A percentile compares a stretch with the other conserved stretches of the same genome.
Conservation (phyloP, 2,329 filamentous ascomycete species). For the Fusarium praegraminearum region DNA sequence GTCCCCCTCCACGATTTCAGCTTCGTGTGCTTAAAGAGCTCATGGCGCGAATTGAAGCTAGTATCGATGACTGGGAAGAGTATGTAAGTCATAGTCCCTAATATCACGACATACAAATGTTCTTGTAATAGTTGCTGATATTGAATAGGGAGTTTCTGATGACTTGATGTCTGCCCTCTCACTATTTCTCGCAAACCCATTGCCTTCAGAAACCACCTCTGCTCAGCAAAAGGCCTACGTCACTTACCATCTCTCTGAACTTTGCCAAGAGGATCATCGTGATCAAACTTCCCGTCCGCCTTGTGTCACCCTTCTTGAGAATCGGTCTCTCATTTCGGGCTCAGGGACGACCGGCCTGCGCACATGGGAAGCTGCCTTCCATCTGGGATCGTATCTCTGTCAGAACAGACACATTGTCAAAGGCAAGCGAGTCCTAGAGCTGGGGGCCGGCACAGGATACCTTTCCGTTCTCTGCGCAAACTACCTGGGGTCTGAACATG, state of each 20-base stretch:
- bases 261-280: conserved; percentile 28
- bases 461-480: conserved; percentile 80
- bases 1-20: conserved; percentile 77
- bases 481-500: conserved; percentile 68
- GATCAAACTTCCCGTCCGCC: neutral
- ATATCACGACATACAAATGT: neutral
- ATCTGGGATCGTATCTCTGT: conserved; percentile 77
- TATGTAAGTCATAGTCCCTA: conserved; percentile 73
- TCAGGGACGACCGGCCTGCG: conserved; percentile 80
- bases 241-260: conserved; percentile 70
- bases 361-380: conserved; percentile 85
- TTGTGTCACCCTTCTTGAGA: conserved; percentile 74
- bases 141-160: conserved; percentile 81
- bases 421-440: conserved; percentile 73
- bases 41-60: conserved; percentile 75
- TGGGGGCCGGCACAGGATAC: conserved; percentile 83
- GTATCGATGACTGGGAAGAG: conserved; percentile 84
- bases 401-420: conserved; percentile 58
- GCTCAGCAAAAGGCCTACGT: conserved; percentile 81
- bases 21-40: conserved; percentile 80
- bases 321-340: conserved; percentile 75
- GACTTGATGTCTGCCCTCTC: conserved; percentile 78
- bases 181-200: conserved; percentile 70
- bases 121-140: conserved; percentile 40
- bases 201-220: conserved; percentile 72